Base-by-base conservation (phyloP, 768 basidiomycete species). In the Phanerodontia chrysosporium region DNA sequence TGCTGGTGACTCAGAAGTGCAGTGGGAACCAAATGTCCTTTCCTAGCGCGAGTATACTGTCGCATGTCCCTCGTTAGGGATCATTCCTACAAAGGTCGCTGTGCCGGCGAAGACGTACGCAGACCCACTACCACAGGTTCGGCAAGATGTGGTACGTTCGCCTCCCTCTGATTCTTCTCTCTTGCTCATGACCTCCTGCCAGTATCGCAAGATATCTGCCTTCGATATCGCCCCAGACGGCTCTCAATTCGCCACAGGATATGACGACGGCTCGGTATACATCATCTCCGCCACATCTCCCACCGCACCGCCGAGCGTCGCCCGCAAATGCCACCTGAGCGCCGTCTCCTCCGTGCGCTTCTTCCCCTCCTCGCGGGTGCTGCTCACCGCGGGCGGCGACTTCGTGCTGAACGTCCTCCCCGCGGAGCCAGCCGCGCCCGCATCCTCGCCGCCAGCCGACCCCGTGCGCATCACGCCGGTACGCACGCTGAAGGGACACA, bases 291-390 rank as follows among this genome's bases (percentile, higher is more conserved):
- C 71, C 7, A 22, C 60, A 49, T 49, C 66, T 9, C 45, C 59
- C n/a, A 59, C 59, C 32, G 49, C 60, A 46, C 52, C 45, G 22
- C 65, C 70, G 12, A 66, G 56, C 28, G 65, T 68, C 22, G 73
- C 69, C 22, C 73, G 76, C 25, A 72, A 72, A 57, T 71, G 78
- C 0, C 83, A 86, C 63, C 70, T 81, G 21, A 84, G 81, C 70
- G 78, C 79, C 1, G 75, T 83, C n/a, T 80, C 80, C 2, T 77
- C 78, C 22, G 70, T 87, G 27, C 77, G 75, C 45, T 87, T 86
- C 76, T 87, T 89, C 71, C 87, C 87, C 1, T 89, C 86, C 0
- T 85, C 82, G 12, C 76, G 84, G 42, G 90, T 92, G 16, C 74
- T 92, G 1, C 78, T 95, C 10, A 83, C 88, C 5, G 77, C 84